These are phyloP conservation scores for Carex scoparia DNA, from an alignment of 176 grass and related monocot species.

Conservation along the genomic window DNA sequence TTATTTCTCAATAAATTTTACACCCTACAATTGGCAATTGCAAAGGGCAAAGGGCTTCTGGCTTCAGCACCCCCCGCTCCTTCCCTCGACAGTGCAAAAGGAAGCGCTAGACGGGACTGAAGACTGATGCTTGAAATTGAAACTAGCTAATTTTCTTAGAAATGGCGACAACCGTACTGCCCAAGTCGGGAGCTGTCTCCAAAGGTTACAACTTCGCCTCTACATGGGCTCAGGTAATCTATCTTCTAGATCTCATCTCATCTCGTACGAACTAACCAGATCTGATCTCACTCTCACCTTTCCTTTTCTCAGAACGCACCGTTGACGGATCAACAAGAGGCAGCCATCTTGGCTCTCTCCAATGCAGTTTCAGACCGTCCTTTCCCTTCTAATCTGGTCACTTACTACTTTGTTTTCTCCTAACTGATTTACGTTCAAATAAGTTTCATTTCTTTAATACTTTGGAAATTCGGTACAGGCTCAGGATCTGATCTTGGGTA, in stretches of 20 bases:
- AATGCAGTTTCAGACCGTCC: slow-evolving; percentile 68
- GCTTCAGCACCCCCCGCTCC: no score
- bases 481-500: slow-evolving; percentile 51
- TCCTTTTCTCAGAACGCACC: slow-evolving; percentile 61
- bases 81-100: no score
- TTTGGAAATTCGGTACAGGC: slow-evolving; percentile 22
- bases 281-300: slow-evolving; percentile 30
- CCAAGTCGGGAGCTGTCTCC: slow-evolving; percentile 70
- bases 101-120: background rate
- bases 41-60: no score
- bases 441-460: background rate
- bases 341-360: slow-evolving; percentile 80
- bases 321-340: slow-evolving; percentile 80
- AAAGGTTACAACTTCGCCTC: slow-evolving; percentile 92
- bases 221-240: slow-evolving; percentile 80
- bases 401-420: background rate
- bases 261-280: slow-evolving; percentile 14
- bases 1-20: no score
- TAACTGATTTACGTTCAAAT: background rate
- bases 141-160: background rate
- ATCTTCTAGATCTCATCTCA: background rate
- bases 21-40: no score
- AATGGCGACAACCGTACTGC: slow-evolving; percentile 37
- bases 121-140: background rate
- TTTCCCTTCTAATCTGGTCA: slow-evolving; percentile 74